A percentile compares a stretch with the other conserved stretches of the same genome.
These are phyloP conservation scores for Sporobolomyces roseus DNA, from an alignment of 768 basidiomycete genomes.

Conservation along the genomic window DNA sequence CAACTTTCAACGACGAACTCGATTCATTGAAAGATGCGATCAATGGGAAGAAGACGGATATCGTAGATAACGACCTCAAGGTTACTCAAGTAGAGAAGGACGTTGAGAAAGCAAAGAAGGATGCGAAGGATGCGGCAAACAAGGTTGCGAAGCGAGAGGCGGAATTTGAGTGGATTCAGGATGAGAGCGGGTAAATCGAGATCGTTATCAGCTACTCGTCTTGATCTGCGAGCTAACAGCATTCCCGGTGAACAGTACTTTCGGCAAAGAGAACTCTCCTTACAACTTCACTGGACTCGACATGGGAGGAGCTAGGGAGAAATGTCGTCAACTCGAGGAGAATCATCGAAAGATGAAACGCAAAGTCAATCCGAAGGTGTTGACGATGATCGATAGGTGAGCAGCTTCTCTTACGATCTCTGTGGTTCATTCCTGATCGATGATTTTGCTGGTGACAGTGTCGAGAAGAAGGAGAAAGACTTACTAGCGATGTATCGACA, in stretches of 20 bases:
- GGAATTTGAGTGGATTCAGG: slow-evolving; percentile 77
- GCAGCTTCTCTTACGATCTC: slow-evolving; percentile 39
- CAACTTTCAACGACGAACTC: slow-evolving; percentile 82
- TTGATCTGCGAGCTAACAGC: not conserved
- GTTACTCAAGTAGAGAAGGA: slow-evolving; percentile 69
- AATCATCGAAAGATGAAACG: slow-evolving; percentile 84
- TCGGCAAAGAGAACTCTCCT: slow-evolving; percentile 71
- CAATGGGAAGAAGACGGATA: slow-evolving; percentile 70
- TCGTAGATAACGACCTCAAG: slow-evolving; percentile 63
- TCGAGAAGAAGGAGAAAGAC: slow-evolving; percentile 86
- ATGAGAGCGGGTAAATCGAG: slow-evolving; percentile 71
- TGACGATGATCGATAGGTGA: slow-evolving; percentile 92
- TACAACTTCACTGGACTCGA: slow-evolving; percentile 75
- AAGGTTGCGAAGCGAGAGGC: slow-evolving; percentile 66
- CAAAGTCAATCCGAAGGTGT: slow-evolving; percentile 90
- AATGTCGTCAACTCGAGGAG: slow-evolving; percentile 68
- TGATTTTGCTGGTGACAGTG: too few relatives aligned
- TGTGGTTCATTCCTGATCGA: too few relatives aligned
- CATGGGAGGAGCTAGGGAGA: slow-evolving; percentile 59
- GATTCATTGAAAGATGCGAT: slow-evolving; percentile 75
- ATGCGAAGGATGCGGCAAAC: slow-evolving; percentile 59
- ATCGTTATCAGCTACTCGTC: not conserved
- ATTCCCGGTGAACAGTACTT: slow-evolving; percentile 57
- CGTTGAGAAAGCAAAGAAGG: slow-evolving; percentile 61
- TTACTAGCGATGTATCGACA: slow-evolving; percentile 81